phyloP scores from a whole-genome alignment of 768 basidiomycete genomes.

The Termitomyces sp. region DNA sequence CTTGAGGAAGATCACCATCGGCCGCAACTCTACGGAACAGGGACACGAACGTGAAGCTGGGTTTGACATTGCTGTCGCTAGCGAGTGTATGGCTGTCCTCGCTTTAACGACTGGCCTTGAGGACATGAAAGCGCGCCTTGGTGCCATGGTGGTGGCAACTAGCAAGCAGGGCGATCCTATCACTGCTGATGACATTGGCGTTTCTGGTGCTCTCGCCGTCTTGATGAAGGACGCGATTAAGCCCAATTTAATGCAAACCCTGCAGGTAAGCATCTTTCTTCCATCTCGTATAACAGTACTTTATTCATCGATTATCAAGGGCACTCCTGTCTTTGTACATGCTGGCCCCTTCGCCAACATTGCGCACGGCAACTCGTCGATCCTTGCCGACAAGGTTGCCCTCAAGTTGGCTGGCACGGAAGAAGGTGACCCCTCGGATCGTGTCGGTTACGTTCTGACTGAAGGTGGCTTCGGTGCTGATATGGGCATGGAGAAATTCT shows the following conservation, averaged over 20 bases:
- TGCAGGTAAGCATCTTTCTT: slow-evolving; percentile 50
- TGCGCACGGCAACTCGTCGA: slow-evolving; percentile 97
- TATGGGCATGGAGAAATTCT: slow-evolving; percentile 99
- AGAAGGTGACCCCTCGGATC: slow-evolving; percentile 76
- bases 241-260: slow-evolving; percentile 97
- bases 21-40: slow-evolving; percentile 86
- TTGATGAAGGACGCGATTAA: slow-evolving; percentile 99
- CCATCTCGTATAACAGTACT: not conserved
- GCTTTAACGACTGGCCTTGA: slow-evolving; percentile 83
- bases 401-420: slow-evolving; percentile 96
- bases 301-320: slow-evolving; percentile 34
- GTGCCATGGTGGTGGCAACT: slow-evolving; percentile 96
- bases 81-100: slow-evolving; percentile 97
- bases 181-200: slow-evolving; percentile 95
- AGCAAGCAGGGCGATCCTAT: slow-evolving; percentile 88
- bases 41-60: slow-evolving; percentile 87
- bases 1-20: slow-evolving; percentile 89
- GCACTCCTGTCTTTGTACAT: slow-evolving; percentile 98
- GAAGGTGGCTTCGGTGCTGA: slow-evolving; percentile 99
- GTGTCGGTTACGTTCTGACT: slow-evolving; percentile 92
- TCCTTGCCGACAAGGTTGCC: slow-evolving; percentile 95
- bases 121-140: slow-evolving; percentile 91
- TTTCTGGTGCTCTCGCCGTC: slow-evolving; percentile 91
- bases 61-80: slow-evolving; percentile 96
- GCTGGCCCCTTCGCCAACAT: slow-evolving; percentile 99